phyloP scores from a whole-genome alignment of 495 filamentous ascomycete species.

The Daldinia loculata region DNA sequence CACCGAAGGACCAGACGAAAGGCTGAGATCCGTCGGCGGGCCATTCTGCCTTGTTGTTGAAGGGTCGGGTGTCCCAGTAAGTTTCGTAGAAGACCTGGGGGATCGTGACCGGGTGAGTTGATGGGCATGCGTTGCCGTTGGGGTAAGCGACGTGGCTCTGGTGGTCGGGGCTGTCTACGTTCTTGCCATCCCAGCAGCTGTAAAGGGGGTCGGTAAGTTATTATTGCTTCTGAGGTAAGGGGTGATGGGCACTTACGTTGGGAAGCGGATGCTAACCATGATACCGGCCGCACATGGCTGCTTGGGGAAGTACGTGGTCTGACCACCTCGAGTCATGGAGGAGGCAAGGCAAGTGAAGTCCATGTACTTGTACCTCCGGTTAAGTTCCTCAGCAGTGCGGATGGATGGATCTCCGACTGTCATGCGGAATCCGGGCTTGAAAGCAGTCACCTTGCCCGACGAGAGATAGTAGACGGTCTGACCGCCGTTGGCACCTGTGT shows the following conservation, averaged over 20 bases:
- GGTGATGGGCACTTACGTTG: not conserved
- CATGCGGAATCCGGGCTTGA: constrained; percentile 58
- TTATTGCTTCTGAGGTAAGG: not conserved
- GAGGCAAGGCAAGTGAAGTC: constrained; percentile 49
- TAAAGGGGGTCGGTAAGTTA: not conserved
- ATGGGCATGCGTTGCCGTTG: constrained; percentile 61
- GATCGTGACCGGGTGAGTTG: constrained; percentile 62
- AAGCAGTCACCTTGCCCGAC: constrained; percentile 51
- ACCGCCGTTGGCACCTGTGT: constrained; percentile 49
- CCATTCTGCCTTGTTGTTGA: constrained; percentile 53
- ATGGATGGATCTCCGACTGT: constrained; percentile 53
- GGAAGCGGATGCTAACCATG: constrained; percentile 52
- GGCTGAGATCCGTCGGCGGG: constrained; percentile 51
- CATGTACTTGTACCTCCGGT: constrained; percentile 56
- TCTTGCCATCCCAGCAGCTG: constrained; percentile 52
- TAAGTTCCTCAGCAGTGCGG: constrained; percentile 48
- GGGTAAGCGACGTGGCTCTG: constrained; percentile 56
- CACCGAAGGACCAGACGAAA: constrained; percentile 55
- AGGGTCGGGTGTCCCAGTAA: constrained; percentile 54
- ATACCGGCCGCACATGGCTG: constrained; percentile 50
- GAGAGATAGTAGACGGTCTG: constrained; percentile 57
- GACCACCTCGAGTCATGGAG: constrained; percentile 55
- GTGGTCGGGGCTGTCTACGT: constrained; percentile 54
- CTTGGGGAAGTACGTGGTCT: constrained; percentile 48
- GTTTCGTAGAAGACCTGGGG: constrained; percentile 74